Percentiles rank a stretch among this genome's conserved stretches.
Conservation (phyloP, 371 early-diverging fungal genomes). For the Polyrhizophydium stewartii region DNA sequence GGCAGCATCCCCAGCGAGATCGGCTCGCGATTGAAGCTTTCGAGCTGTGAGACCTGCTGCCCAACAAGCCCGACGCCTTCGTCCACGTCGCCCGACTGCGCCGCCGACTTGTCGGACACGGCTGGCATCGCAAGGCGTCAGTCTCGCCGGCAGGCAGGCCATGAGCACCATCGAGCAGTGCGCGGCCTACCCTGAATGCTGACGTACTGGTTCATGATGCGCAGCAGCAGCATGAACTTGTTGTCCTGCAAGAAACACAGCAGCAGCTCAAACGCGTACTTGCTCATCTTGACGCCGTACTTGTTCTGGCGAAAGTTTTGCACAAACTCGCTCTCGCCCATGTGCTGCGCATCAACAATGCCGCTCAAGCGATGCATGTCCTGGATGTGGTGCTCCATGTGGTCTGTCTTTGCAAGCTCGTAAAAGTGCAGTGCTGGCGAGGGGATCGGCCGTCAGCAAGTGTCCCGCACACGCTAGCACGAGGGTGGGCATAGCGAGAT, state of each 20-base stretch:
- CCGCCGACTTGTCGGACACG: background rate
- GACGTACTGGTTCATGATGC: slow-evolving; percentile 93
- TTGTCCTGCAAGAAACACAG: slow-evolving; percentile 92
- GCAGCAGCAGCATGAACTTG: slow-evolving; percentile 77
- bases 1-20: background rate
- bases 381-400: slow-evolving; percentile 66
- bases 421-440: slow-evolving; percentile 78
- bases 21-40: slow-evolving; percentile 2
- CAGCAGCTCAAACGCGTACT: slow-evolving; percentile 90
- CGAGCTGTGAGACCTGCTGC: background rate
- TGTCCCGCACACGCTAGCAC: too few species aligned
- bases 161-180: background rate
- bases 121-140: slow-evolving; percentile 1
- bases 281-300: slow-evolving; percentile 84
- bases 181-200: slow-evolving; percentile 66
- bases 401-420: slow-evolving; percentile 69
- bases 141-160: too few species aligned
- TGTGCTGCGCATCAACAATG: slow-evolving; percentile 70
- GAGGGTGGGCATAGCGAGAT: background rate
- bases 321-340: slow-evolving; percentile 77
- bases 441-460: too few species aligned
- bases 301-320: slow-evolving; percentile 78
- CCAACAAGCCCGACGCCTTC: background rate
- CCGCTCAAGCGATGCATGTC: slow-evolving; percentile 63
- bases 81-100: background rate